Base-by-base conservation (phyloP, 2,329 filamentous ascomycete species). In the Penicillium verrucosum region DNA sequence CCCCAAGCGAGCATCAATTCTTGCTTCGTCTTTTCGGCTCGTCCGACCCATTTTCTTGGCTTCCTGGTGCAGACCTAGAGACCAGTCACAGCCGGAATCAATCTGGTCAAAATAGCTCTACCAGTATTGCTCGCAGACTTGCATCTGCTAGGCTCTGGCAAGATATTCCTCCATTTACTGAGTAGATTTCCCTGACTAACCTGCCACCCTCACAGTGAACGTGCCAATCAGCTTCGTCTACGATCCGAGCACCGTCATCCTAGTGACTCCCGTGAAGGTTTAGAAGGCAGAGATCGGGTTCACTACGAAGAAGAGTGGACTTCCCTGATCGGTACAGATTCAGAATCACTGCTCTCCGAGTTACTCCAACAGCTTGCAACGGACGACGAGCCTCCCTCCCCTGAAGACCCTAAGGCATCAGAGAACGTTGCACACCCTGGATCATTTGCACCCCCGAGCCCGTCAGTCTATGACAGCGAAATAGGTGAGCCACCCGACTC, bases 271-370 rank as follows among this genome's bases (percentile, higher is more conserved):
- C 23, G 12, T n/a, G 21, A 52, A 37, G 32, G 41, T 5, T 14
- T 8, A 21, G 41, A 38, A 30, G 12, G 32, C 23, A 48, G 37
- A 32, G 12, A 50, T 2, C 12, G 5, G 16, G 10, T 18, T 27
- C 37, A 54, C 6, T 50, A 54, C 51, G 44, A 10, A 36, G 37
- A 42, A 34, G 44, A 49, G 44, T 49, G 51, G 51, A 49, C 30
- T 12, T 49, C 51, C 9, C 18, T 54, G 11, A 42, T 54, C 3
- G 36, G 37, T 1, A 7, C 27, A 3, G 51, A 54, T 16, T 49
- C 51, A 5, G 44, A 49, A 14, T 41, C 27, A 25, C 21, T 54
- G 16, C 5, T 50, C 8, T 40, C 43, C 7, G 44, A 54, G 32
- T 49, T 50, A 23, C 18, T n/a, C 8, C 36, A 41, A 16, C 44